Conservation (phyloP, 371 early-diverging fungal species). For the Mortierella sp. region DNA sequence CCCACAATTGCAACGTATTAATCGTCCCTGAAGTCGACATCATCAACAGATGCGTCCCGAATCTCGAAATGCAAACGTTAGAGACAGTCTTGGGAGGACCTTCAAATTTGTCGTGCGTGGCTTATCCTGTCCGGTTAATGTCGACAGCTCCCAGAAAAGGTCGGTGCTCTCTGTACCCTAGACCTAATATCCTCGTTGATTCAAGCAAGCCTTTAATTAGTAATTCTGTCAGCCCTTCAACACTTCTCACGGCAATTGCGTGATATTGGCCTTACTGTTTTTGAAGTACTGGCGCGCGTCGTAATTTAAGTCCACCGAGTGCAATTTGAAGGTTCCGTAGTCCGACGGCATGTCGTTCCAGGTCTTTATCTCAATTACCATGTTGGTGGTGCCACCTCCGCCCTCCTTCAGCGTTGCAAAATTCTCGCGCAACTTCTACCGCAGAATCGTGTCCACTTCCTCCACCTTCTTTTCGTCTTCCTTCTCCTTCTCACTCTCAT, state of each 20-base stretch:
- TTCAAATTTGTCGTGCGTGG: neutral
- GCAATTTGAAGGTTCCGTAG: neutral
- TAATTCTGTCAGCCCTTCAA: neutral
- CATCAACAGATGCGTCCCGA: neutral
- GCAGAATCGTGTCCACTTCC: neutral
- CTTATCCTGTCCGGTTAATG: neutral
- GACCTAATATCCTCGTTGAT: neutral
- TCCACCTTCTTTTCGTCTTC: neutral
- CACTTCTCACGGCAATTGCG: no score
- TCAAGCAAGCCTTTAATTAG: neutral
- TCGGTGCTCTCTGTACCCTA: neutral
- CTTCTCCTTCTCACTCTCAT: neutral
- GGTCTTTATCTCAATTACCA: neutral
- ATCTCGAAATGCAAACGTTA: neutral
- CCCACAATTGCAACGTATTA: neutral
- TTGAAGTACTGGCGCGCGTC: neutral
- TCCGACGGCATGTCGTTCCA: neutral
- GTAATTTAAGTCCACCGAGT: neutral
- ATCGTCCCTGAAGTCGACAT: neutral
- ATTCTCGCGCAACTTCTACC: neutral
- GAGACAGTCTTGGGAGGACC: neutral
- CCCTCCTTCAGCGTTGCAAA: neutral
- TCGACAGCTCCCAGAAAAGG: neutral
- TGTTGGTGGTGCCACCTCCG: neutral
- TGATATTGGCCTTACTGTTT: neutral